These are phyloP conservation scores for Alternaria gaisen DNA, from an alignment of 2,329 filamentous ascomycete species.

Conservation along the genomic window DNA sequence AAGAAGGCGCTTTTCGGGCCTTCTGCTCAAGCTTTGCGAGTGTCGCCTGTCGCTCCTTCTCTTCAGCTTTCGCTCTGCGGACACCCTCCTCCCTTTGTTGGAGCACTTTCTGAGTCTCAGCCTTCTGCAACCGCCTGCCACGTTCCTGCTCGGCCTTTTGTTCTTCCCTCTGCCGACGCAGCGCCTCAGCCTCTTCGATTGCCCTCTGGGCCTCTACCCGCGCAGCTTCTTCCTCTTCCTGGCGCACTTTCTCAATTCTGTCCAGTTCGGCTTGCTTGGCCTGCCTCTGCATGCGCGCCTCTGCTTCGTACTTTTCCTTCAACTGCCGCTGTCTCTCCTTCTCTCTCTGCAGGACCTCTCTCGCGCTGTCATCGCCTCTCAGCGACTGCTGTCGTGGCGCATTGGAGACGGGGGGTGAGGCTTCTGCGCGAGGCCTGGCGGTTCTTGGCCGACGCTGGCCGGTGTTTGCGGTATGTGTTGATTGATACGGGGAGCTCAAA, in stretches of 20 bases:
- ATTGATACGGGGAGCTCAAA: conserved; percentile 38
- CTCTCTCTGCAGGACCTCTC: conserved; percentile 44
- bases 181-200: conserved; percentile 39
- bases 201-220: conserved; percentile 36
- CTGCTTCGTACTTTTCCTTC: conserved; percentile 44
- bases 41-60: conserved; percentile 36
- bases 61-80: conserved; percentile 30
- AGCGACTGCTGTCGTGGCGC: conserved; percentile 31
- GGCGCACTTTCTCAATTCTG: conserved; percentile 34
- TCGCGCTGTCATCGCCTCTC: conserved; percentile 44
- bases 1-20: conserved; percentile 28
- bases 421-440: conserved; percentile 31
- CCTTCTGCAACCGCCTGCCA: conserved; percentile 44
- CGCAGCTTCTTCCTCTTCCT: conserved; percentile 43
- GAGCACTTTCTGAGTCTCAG: conserved; percentile 35
- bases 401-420: conserved; percentile 27
- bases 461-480: conserved; percentile 29
- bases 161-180: conserved; percentile 42
- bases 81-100: conserved; percentile 45
- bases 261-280: conserved; percentile 44
- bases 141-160: conserved; percentile 44
- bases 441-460: conserved; percentile 40
- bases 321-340: conserved; percentile 42
- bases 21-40: conserved; percentile 37
- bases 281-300: conserved; percentile 41